A percentile compares a stretch with the other conserved stretches of the same genome.
These are phyloP conservation scores for Mercurialis annua DNA, from an alignment of 345 rosid genomes.

Conservation along the genomic window DNA sequence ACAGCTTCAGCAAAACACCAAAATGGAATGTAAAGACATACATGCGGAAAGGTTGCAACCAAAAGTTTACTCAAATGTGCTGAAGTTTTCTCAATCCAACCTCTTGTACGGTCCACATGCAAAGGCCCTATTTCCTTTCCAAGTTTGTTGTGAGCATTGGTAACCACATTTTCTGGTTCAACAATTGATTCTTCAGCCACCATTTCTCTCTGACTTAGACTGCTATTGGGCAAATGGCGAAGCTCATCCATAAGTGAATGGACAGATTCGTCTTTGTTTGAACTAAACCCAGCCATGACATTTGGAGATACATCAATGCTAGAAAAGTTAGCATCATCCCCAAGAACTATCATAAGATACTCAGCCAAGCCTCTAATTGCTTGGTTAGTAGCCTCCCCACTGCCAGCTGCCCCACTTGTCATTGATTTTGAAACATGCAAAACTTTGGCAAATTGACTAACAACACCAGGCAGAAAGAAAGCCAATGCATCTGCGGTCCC, in stretches of 20 bases:
- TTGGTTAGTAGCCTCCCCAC: constrained; percentile 73
- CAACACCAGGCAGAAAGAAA: constrained; percentile 92
- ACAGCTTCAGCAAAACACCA: constrained; percentile 5
- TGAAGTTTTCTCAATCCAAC: constrained; percentile 73
- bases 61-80: constrained; percentile 64
- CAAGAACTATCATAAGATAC: constrained; percentile 82
- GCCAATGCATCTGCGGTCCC: constrained; percentile 88
- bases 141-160: constrained; percentile 20
- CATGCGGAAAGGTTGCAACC: constrained; percentile 72
- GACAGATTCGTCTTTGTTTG: constrained; percentile 38
- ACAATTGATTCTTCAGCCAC: constrained; percentile 31
- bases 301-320: constrained; percentile 32
- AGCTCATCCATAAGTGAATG: constrained; percentile 58
- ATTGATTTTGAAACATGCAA: constrained; percentile 65
- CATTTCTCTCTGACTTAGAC: constrained; percentile 34
- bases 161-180: constrained; percentile 25
- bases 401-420: constrained; percentile 95
- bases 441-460: constrained; percentile 82
- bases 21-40: constrained; percentile 31
- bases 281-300: constrained; percentile 25
- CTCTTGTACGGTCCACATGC: constrained; percentile 69
- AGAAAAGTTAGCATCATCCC: constrained; percentile 60
- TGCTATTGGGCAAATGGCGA: constrained; percentile 50
- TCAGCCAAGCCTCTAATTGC: constrained; percentile 84
- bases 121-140: constrained; percentile 45